Base-by-base conservation (phyloP, 371 early-diverging fungal species). In the Paraphysoderma sedebokerense region DNA sequence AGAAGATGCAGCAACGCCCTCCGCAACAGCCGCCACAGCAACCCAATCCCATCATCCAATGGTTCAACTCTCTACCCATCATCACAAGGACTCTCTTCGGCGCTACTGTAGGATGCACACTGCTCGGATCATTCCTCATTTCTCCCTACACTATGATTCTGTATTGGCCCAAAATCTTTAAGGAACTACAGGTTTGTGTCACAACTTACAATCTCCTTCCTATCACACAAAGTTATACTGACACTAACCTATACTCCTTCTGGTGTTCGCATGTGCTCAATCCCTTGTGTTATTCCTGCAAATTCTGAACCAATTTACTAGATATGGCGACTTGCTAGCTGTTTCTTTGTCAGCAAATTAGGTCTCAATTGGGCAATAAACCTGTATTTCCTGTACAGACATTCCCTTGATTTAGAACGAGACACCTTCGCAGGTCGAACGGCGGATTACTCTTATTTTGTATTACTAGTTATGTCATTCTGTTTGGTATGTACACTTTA, bases 361-460 rank as follows among this genome's bases (percentile, higher is more conserved):
- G 57, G 63, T 33, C 58, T 85, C 44, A 61, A 63, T 28, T 74
- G 75, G 54, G 61, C 79, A 8, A 74, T 85, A 54, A 72, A 70
- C 48, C 49, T 84, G 12, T 79, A 79, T 55, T 82, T 87, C 50
- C 49, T 85, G 22, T 86, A 74, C 58, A 66, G 63, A 37, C 72
- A 83, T 59, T 82, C 87, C 26, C 45, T 54, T 2, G 74, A 81
- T 17, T 63, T 90, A 20, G 89, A 90, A 54, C 64, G 56, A 15
- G 60, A 70, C 15, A 68, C 75, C n/a, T 90, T 77, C 60, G 60
- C 49, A 4, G 77, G 77, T 1, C 63, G 78, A 19, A 69, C 77
- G 6, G 88, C 87, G 1, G 91, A 90, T 55, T 87, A 81, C 46
- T 67, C 80, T 27, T 87, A 73, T 58, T 85, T 82, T 38, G 46